A percentile compares a stretch with the other conserved stretches of the same genome.
Evolutionary conservation across 768 basidiomycete species (phyloP).

Genomic region (Serendipita sp.): DNA sequence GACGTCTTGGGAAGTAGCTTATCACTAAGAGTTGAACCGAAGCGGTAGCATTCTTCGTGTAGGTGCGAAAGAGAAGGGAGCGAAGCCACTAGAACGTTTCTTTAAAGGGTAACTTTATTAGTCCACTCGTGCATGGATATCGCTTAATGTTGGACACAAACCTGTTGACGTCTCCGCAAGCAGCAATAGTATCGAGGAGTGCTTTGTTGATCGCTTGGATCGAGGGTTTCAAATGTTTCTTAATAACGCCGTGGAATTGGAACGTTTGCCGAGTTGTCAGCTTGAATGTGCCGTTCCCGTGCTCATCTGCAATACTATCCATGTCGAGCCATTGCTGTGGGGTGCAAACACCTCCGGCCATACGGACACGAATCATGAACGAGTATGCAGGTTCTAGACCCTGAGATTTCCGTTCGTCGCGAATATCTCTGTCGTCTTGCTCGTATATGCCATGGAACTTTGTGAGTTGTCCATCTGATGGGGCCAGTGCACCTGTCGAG

Average conservation of each 20-base stretch:
- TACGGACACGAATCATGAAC: constrained; percentile 97
- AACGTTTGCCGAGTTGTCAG: constrained; percentile 96
- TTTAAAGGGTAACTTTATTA: too few relatives aligned
- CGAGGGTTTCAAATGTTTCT: constrained; percentile 85
- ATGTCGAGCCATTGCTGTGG: constrained; percentile 89
- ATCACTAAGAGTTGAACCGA: too few relatives aligned
- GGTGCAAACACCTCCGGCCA: constrained; percentile 89
- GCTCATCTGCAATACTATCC: constrained; percentile 92
- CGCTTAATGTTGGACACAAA: constrained; percentile 18
- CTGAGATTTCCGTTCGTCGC: constrained; percentile 83
- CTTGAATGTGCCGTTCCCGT: constrained; percentile 88
- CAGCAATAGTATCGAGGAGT: constrained; percentile 87
- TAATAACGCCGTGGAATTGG: constrained; percentile 99
- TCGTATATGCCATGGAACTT: constrained; percentile 97
- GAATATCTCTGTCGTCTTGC: constrained; percentile 96
- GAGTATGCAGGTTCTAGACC: constrained; percentile 90
- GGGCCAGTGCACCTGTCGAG: constrained; percentile 77
- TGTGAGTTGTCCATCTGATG: constrained; percentile 84
- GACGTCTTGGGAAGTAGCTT: neutral
- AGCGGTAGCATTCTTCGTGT: too few relatives aligned
- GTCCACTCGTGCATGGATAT: too few relatives aligned
- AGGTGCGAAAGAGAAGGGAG: too few relatives aligned
- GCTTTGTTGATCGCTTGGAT: constrained; percentile 91
- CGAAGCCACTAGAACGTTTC: too few relatives aligned
- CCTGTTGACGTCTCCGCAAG: constrained; percentile 97